Base-by-base conservation (phyloP, 2,329 filamentous ascomycete genomes). In the Diplodia mutila region DNA sequence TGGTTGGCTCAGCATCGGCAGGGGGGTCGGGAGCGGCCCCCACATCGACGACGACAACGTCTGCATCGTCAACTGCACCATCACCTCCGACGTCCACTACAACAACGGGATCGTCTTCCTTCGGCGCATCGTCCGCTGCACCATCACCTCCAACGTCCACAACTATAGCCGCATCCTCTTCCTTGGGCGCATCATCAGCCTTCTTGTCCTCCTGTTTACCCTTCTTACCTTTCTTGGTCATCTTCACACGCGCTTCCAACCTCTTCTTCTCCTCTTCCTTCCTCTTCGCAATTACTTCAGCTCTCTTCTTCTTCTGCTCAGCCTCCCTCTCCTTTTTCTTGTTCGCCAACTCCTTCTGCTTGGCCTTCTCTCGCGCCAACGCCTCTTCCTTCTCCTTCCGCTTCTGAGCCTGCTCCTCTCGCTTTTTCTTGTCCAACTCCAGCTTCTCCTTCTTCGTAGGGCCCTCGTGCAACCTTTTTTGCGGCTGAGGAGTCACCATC, bases 221-320 rank as follows among this genome's bases (percentile, higher is more conserved):
- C 48, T 61, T 61, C 46, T 53, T 61, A 3, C 21, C 42, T 12
- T 66, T 49, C 46, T 67, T 57, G 25, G 27, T 64, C 12, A 8
- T 61, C 46, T 67, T 67, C 27, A 57, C 18, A 14, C 49, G 27
- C n/a, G 53, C 64, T 16, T 66, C 49, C 25, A 55, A 3, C 27
- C 34, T 48, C 53, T 59, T 66, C 54, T 37, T 57, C 34, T 32
- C 42, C 42, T 66, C 52, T 14, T 66, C 64, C n/a, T 59, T 66
- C 64, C 21, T 57, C 29, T 48, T 66, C 53, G 23, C 29, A 11
- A 37, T 52, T 11, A 12, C 39, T 16, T 66, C 52, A 11, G n/a
- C 39, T 11, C 42, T 42, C 53, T 59, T 66, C 29, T 59, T 55
- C 39, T 51, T 57, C 39, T 21, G 21, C 23, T 55, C 52, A 2